Evolutionary conservation across 1,284 basidiomycete species (phyloP), one percentile per base, ranked within the genome.

Genomic region (Wallemia ichthyophaga): DNA sequence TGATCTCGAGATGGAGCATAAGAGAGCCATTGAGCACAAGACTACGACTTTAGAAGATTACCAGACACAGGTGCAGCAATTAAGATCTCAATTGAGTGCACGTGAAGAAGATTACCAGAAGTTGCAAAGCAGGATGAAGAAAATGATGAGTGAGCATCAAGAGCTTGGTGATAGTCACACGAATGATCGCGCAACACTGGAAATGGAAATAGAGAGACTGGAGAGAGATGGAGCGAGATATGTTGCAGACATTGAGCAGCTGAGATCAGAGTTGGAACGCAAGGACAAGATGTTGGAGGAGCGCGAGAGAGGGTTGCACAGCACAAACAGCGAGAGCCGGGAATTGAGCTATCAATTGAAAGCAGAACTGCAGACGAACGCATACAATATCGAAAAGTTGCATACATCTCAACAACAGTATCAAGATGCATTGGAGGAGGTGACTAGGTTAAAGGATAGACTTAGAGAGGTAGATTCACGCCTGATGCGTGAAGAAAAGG

Each of bases 151-250:
- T 13, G 80, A 82, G 67, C 78, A 78, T 59, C 80, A 80, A 71
- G 78, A 80, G 61, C 72, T 81, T 2, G 86, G 86, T 33, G 83
- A 88, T 71, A 75, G 80, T 27, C 82, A 83, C 64, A 82, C 82
- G 1, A 82, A 81, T 11, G 83, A 87, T 57, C 76, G 80, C 60
- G 86, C 87, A 72, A 85, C 85, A 0, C 72, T 96, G 37, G 85
- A 94, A 68, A 76, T 95, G 25, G 91, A 96, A 69, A 76, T 88
- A 2, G 91, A 95, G 64, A 74, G 88, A 1, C 73, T 92, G 57
- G 82, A 83, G 67, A 77, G 89, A 27, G 92, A 96, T 67, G 67
- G 94, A 24, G 78, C 81, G 63, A 73, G 82, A 5, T 75, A 82
- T 13, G 85, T 92, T 65, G 80, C 82, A 62, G 86, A 94, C 59